These are phyloP conservation scores for Lanmaoa rubissima DNA, from an alignment of 768 basidiomycete species.

Conservation along the genomic window DNA sequence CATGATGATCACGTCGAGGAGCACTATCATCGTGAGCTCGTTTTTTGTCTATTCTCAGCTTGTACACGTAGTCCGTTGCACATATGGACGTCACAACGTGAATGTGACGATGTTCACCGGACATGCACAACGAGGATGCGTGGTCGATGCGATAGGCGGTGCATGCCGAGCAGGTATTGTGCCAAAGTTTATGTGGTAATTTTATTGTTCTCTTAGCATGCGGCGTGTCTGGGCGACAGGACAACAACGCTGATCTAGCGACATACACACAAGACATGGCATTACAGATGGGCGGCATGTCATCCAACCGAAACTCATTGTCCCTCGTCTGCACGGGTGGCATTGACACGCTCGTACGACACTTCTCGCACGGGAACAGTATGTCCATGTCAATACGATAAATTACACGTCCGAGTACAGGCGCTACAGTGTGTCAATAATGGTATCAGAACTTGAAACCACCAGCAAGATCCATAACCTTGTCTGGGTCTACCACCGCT, in stretches of 20 bases:
- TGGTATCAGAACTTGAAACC: conserved; percentile 49
- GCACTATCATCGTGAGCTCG: background rate
- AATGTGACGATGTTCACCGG: too few species aligned
- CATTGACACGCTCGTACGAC: background rate
- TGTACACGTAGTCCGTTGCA: background rate
- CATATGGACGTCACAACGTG: background rate
- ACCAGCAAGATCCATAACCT: conserved; percentile 64
- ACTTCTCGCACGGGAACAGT: too few species aligned
- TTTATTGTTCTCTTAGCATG: too few species aligned
- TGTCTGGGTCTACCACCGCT: conserved; percentile 46
- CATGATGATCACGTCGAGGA: background rate
- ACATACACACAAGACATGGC: too few species aligned
- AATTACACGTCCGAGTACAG: background rate
- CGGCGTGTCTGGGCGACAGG: too few species aligned
- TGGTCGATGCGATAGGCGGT: too few species aligned
- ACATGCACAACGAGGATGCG: too few species aligned
- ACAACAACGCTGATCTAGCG: too few species aligned
- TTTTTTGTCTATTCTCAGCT: background rate
- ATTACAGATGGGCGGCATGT: too few species aligned
- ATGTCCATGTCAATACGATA: background rate
- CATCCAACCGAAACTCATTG: background rate
- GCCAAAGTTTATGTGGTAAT: too few species aligned
- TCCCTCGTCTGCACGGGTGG: background rate
- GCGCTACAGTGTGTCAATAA: background rate
- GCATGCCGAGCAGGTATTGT: too few species aligned